These are phyloP conservation scores for Trametes coccinea DNA, from an alignment of 768 basidiomycete genomes.

Conservation along the genomic window DNA sequence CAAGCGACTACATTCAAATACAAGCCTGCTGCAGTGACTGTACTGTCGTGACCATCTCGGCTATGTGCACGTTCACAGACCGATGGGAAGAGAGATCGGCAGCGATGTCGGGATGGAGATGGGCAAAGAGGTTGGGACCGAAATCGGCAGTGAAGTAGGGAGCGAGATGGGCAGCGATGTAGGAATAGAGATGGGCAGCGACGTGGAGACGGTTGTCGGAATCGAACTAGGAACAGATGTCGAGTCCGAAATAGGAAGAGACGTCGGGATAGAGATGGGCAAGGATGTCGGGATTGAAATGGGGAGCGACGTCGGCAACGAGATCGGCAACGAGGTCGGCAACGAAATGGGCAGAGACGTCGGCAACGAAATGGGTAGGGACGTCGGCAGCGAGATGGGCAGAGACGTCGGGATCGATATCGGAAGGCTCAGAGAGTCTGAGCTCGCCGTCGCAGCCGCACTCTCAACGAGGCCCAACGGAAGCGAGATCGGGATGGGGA, in stretches of 20 bases:
- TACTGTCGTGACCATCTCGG: no score
- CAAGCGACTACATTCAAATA: no score
- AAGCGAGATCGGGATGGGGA: neutral
- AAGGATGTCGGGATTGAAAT: slow-evolving; percentile 1
- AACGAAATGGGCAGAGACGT: slow-evolving; percentile 3
- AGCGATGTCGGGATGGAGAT: slow-evolving; percentile 1
- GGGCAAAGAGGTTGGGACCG: neutral
- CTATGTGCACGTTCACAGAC: neutral
- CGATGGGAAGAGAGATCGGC: slow-evolving; percentile 5
- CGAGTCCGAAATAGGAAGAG: neutral
- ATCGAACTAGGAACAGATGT: slow-evolving; percentile 1
- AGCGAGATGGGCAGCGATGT: neutral
- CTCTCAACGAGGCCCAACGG: neutral
- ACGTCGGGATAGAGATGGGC: neutral
- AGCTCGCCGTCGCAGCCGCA: neutral
- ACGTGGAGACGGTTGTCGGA: neutral
- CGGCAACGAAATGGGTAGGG: neutral
- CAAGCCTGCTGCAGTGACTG: no score
- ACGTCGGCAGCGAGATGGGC: neutral
- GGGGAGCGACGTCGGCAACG: neutral
- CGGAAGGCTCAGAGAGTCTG: neutral
- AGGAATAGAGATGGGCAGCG: neutral
- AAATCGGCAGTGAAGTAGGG: neutral
- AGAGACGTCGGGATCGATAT: slow-evolving; percentile 1
- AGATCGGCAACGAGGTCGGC: slow-evolving; percentile 3